A percentile compares a stretch with the other conserved stretches of the same genome.
Conservation (phyloP, 441 rosid genomes). For the Mallotus japonicus region DNA sequence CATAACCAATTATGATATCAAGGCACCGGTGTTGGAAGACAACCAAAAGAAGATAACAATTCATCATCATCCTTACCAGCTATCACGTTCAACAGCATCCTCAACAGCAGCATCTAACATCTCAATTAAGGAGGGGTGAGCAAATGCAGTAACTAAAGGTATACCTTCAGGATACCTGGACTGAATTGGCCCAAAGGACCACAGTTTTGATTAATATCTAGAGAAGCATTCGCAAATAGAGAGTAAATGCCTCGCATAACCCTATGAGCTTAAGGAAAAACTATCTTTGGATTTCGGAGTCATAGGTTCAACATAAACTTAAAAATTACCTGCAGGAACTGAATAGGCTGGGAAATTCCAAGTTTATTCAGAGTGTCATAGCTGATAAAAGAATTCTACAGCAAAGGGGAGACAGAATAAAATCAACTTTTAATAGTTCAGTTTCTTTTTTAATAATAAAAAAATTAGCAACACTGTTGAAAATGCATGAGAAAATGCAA, state of each 20-base stretch:
- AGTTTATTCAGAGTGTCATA: slow-evolving; percentile 82
- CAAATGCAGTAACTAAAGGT: slow-evolving; percentile 69
- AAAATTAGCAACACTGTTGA: neutral
- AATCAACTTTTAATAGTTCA: neutral
- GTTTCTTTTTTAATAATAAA: too few relatives aligned
- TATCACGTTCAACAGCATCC: slow-evolving; percentile 79
- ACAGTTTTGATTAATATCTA: slow-evolving; percentile 38
- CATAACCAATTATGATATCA: neutral
- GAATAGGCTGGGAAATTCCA: slow-evolving; percentile 88
- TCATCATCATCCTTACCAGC: slow-evolving; percentile 65
- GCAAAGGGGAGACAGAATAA: slow-evolving; percentile 24
- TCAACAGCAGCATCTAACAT: slow-evolving; percentile 85
- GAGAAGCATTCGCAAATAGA: slow-evolving; percentile 20
- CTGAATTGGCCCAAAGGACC: slow-evolving; percentile 56
- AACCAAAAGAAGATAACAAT: neutral
- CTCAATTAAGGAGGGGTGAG: slow-evolving; percentile 84
- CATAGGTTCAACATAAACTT: slow-evolving; percentile 9
- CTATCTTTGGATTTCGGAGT: slow-evolving; percentile 1
- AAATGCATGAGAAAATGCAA: slow-evolving; percentile 2
- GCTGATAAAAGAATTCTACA: slow-evolving; percentile 80
- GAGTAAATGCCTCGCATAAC: slow-evolving; percentile 14
- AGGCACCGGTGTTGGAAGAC: neutral
- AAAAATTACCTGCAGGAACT: slow-evolving; percentile 79
- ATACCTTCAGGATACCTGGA: slow-evolving; percentile 94
- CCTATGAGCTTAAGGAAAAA: slow-evolving; percentile 8